phyloP scores from a whole-genome alignment of 192 early-diverging fungal species.

The Rhizoclosmatium sp. region DNA sequence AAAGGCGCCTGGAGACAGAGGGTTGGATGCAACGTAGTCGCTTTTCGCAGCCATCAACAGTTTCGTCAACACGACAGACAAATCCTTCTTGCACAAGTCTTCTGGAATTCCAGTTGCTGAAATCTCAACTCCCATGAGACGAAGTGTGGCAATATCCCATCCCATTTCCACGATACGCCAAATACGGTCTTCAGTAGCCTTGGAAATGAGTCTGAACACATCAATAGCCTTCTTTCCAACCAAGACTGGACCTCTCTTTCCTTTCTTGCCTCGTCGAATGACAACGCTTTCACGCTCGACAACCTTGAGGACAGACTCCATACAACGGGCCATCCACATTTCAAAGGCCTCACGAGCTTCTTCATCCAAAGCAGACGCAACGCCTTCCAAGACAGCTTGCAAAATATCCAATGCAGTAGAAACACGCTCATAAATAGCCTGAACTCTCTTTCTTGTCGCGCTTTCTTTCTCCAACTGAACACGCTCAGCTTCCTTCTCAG shows the following conservation, averaged over 20 bases:
- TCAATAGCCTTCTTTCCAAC: constrained; percentile 65
- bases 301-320: constrained; percentile 50
- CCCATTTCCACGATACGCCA: constrained; percentile 27
- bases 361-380: constrained; percentile 58
- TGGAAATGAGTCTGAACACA: constrained; percentile 56
- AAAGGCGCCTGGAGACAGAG: constrained; percentile 45
- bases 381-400: constrained; percentile 69
- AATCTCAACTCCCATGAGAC: constrained; percentile 45
- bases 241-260: constrained; percentile 54
- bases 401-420: constrained; percentile 71
- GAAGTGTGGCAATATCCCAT: constrained; percentile 43
- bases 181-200: constrained; percentile 21
- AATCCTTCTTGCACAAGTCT: constrained; percentile 34
- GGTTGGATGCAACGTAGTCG: constrained; percentile 31
- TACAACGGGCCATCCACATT: constrained; percentile 47
- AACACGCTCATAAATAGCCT: constrained; percentile 57
- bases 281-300: constrained; percentile 50
- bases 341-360: constrained; percentile 63
- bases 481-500: constrained; percentile 77
- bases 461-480: constrained; percentile 76
- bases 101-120: constrained; percentile 36
- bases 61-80: constrained; percentile 34
- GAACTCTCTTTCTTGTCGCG: constrained; percentile 72
- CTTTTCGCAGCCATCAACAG: constrained; percentile 33
- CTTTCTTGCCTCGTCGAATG: constrained; percentile 17